Percentiles rank a stretch among this genome's conserved stretches.
Conservation (phyloP, 139 green algal genomes). For the Pleodorina starrii region DNA sequence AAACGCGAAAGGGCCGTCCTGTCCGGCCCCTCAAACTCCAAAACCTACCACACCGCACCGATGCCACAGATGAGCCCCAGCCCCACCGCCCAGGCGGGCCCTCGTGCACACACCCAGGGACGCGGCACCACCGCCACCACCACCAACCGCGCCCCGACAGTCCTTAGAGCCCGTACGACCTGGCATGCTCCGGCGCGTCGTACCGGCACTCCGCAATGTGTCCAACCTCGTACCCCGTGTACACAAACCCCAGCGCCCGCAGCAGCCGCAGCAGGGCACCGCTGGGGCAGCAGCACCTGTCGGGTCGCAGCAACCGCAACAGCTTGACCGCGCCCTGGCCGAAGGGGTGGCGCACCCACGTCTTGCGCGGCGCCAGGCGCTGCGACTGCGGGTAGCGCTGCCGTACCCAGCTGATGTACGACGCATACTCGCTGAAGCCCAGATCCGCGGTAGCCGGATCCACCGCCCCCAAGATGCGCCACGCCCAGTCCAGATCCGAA, state of each 20-base stretch:
- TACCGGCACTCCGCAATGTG: slow-evolving; percentile 56
- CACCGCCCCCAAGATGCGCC: slow-evolving; percentile 55
- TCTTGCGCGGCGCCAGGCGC: slow-evolving; percentile 26
- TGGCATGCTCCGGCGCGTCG: slow-evolving; percentile 4
- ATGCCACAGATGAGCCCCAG: no score
- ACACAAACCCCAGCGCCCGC: slow-evolving; percentile 40
- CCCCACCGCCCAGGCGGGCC: no score
- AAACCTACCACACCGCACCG: no score
- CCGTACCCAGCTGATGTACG: slow-evolving; percentile 67
- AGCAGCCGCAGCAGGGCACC: slow-evolving; percentile 1
- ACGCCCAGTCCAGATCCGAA: slow-evolving; percentile 51
- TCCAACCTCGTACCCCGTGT: slow-evolving; percentile 59
- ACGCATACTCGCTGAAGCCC: slow-evolving; percentile 72
- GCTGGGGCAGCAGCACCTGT: slow-evolving; percentile 49
- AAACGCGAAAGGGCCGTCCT: no score
- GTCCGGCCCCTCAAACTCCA: no score
- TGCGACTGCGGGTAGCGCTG: slow-evolving; percentile 58
- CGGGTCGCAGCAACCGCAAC: background rate
- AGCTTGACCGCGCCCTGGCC: slow-evolving; percentile 42
- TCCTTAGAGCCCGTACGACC: slow-evolving; percentile 37
- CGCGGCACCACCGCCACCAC: no score
- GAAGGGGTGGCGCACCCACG: slow-evolving; percentile 54
- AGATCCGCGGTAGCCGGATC: slow-evolving; percentile 18
- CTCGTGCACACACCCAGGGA: no score
- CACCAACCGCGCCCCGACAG: no score